phyloP scores from a whole-genome alignment of 768 basidiomycete species.

The Phanerochaete carnosa region DNA sequence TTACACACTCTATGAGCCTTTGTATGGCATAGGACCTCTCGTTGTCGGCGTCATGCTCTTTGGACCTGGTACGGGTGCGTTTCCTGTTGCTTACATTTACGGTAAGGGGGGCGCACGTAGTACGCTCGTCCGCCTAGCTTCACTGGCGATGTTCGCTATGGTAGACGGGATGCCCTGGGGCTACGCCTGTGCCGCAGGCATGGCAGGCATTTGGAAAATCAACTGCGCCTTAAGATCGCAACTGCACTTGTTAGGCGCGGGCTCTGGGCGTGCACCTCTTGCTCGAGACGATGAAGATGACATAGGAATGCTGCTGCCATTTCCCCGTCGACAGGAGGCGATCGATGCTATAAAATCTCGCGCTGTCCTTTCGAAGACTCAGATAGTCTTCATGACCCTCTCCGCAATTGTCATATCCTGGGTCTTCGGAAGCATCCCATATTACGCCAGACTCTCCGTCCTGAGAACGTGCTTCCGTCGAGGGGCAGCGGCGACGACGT shows the following conservation, averaged over 20 bases:
- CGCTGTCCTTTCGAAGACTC: not conserved
- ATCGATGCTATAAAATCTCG: too few relatives aligned
- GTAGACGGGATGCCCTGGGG: conserved; percentile 6
- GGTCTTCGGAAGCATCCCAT: not conserved
- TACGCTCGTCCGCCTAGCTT: not conserved
- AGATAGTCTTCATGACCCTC: not conserved
- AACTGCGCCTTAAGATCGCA: not conserved
- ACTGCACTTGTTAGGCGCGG: too few relatives aligned
- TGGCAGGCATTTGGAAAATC: not conserved
- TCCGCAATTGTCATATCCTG: not conserved
- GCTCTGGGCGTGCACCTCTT: not conserved
- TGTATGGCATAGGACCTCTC: conserved; percentile 5
- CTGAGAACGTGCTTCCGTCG: too few relatives aligned
- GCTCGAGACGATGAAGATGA: not conserved
- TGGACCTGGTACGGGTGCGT: not conserved
- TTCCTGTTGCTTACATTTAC: not conserved
- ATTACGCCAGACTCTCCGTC: not conserved
- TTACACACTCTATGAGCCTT: conserved; percentile 6
- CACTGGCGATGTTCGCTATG: not conserved
- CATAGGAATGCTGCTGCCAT: not conserved
- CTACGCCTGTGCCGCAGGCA: conserved; percentile 1
- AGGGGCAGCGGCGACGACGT: too few relatives aligned
- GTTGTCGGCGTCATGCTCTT: conserved; percentile 2
- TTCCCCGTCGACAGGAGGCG: not conserved
- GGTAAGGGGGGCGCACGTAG: not conserved